Conservation (phyloP, 1,139 yeast genomes). For the Schwanniomyces etchellsii region DNA sequence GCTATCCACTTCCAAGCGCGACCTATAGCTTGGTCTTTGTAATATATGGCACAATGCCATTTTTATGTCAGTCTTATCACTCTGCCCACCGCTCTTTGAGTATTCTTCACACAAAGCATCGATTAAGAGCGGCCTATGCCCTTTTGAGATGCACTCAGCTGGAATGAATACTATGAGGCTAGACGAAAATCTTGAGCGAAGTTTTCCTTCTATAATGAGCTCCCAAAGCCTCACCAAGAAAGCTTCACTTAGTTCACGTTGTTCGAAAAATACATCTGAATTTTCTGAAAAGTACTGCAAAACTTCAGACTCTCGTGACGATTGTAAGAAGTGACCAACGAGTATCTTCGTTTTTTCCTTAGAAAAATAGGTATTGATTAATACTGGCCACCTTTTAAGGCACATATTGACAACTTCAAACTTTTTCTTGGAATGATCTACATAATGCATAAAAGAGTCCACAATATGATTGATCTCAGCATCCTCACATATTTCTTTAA, state of each 20-base stretch:
- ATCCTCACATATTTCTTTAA: constrained; percentile 37
- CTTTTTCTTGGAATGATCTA: background rate
- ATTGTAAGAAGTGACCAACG: constrained; percentile 9
- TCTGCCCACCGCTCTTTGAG: background rate
- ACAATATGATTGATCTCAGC: too few relatives aligned
- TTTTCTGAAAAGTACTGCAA: constrained; percentile 13
- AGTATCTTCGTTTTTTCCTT: constrained; percentile 10
- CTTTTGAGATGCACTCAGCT: background rate
- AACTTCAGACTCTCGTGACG: constrained; percentile 6
- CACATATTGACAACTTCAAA: too few relatives aligned
- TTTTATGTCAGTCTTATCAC: background rate
- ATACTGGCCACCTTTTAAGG: constrained; percentile 60
- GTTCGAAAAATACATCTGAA: constrained; percentile 39
- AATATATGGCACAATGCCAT: background rate
- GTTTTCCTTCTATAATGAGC: too few relatives aligned
- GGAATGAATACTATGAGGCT: background rate
- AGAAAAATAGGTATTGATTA: constrained; percentile 34
- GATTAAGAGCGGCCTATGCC: background rate
- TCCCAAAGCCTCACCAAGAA: too few relatives aligned
- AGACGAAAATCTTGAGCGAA: too few relatives aligned
- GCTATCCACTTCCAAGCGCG: background rate
- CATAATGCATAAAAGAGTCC: constrained; percentile 2
- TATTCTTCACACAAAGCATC: background rate
- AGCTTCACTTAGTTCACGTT: constrained; percentile 17
- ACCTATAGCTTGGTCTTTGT: background rate